These are phyloP conservation scores for Talaromyces sp. DNA, from an alignment of 2,329 filamentous ascomycete species.

Conservation along the genomic window DNA sequence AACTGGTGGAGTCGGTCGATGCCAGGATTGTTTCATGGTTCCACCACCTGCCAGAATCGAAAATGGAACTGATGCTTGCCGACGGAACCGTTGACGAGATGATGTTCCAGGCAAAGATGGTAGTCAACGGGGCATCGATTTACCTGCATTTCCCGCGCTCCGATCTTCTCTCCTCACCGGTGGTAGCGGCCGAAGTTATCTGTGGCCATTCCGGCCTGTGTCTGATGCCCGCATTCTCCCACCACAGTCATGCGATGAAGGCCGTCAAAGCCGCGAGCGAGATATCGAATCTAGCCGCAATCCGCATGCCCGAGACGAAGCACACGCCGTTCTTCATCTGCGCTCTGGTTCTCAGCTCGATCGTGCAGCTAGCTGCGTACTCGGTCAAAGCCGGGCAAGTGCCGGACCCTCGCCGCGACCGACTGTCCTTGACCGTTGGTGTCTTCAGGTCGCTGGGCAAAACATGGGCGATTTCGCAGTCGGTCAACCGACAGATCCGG, in stretches of 20 bases:
- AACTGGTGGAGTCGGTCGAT: constrained; percentile 57
- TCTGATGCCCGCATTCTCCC: constrained; percentile 34
- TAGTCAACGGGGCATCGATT: constrained; percentile 59
- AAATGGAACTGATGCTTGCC: constrained; percentile 63
- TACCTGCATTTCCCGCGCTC: constrained; percentile 76
- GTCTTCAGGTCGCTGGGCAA: constrained; percentile 63
- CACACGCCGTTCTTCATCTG: constrained; percentile 85
- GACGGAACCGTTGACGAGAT: constrained; percentile 76
- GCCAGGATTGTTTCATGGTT: constrained; percentile 66
- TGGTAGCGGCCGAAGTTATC: constrained; percentile 43
- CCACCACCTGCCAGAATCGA: constrained; percentile 68
- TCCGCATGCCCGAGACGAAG: constrained; percentile 52
- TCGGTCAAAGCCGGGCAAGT: constrained; percentile 53
- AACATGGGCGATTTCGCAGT: constrained; percentile 68
- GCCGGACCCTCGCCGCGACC: constrained; percentile 57
- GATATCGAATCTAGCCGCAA: constrained; percentile 68
- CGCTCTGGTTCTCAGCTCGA: constrained; percentile 69
- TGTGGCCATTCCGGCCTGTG: constrained; percentile 36
- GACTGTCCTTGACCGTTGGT: constrained; percentile 72
- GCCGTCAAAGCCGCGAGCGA: constrained; percentile 73
- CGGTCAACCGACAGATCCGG: constrained; percentile 67
- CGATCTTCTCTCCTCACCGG: constrained; percentile 57
- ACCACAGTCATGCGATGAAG: constrained; percentile 64
- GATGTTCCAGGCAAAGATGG: constrained; percentile 87
- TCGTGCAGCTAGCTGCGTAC: constrained; percentile 79